Evolutionary conservation across 164 flowering plant genomes (phyloP), one percentile per base, ranked within the genome.

Genomic region (Platanus orientalis): DNA sequence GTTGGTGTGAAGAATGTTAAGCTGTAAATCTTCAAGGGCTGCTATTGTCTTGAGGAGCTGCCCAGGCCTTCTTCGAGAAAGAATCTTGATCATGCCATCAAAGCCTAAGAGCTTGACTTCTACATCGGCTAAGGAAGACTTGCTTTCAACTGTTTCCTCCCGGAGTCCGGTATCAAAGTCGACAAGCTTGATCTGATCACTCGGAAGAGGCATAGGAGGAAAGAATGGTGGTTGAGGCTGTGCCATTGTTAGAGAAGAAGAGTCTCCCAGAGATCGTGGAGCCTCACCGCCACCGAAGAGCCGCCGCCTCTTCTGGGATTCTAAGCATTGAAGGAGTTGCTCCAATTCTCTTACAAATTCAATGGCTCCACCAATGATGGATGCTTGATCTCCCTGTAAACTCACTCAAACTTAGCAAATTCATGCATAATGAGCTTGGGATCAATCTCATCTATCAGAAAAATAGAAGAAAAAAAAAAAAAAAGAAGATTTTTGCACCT

Each of bases 311-410:
- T 93, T 93, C 67, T 93, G 97, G 0, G 98, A 90, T 62, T 93
- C 98, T 51, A 93, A 70, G 70, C 97, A 93, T 50, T 93, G 96
- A 19, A 93, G 88, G 0, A 93, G 89, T 63, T 94, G 97, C 74
- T 94, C 98, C 48, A 94, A 61, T 62, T 94, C 98, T 49, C 95
- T 82, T 65, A 94, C 96, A 64, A 94, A 94, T 75, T 94, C 97
- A 14, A 94, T 94, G 1, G 98, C 97, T 67, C 98, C 98, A 1
- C 97, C 98, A 6, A 94, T 91, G 12, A 94, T 91, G 0, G 98
- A 94, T 7, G 98, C 98, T 81, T 94, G 98, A 74, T 93, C 98
- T 55, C 97, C 98, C 98, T 93, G 44, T 16, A 65, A 42, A 45
- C 28, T 4, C 48, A 61, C 26, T 42, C 39, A 62, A 36, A 58